These are phyloP conservation scores for Cryptococcus neoformans DNA, from an alignment of 1,284 basidiomycete genomes.

Conservation along the genomic window DNA sequence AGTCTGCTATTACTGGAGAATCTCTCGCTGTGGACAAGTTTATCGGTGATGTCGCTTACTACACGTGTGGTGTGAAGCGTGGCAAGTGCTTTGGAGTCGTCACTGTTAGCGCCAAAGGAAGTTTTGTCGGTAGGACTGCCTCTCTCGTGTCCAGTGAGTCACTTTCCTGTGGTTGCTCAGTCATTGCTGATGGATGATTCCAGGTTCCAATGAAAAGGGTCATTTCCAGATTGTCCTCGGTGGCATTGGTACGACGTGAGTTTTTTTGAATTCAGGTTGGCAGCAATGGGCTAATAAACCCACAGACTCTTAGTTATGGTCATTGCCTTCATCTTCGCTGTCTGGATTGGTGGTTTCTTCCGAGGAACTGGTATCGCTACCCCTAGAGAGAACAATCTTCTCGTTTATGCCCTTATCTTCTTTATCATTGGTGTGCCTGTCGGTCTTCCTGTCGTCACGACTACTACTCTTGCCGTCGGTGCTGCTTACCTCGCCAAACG, in stretches of 20 bases:
- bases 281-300: slow-evolving; percentile 28
- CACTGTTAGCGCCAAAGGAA: slow-evolving; percentile 93
- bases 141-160: slow-evolving; percentile 86
- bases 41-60: slow-evolving; percentile 91
- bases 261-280: slow-evolving; percentile 55
- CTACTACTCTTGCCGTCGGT: slow-evolving; percentile 95
- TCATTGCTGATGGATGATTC: too few relatives aligned
- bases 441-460: slow-evolving; percentile 95
- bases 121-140: slow-evolving; percentile 93
- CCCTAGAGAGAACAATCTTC: slow-evolving; percentile 61
- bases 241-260: slow-evolving; percentile 93
- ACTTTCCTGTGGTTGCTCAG: too few relatives aligned
- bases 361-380: slow-evolving; percentile 61
- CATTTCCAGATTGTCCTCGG: slow-evolving; percentile 98
- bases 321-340: slow-evolving; percentile 85
- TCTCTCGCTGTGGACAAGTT: slow-evolving; percentile 90
- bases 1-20: slow-evolving; percentile 94
- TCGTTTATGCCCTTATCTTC: slow-evolving; percentile 94
- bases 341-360: slow-evolving; percentile 82
- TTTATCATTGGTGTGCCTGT: slow-evolving; percentile 99
- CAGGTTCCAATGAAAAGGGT: slow-evolving; percentile 73
- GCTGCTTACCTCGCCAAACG: slow-evolving; percentile 97
- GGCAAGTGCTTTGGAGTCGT: slow-evolving; percentile 96
- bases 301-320: slow-evolving; percentile 91
- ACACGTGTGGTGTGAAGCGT: slow-evolving; percentile 95